Evolutionary conservation across 495 filamentous ascomycete species (phyloP), one percentile per base, ranked within the genome.

Genomic region (Neurospora intermedia): DNA sequence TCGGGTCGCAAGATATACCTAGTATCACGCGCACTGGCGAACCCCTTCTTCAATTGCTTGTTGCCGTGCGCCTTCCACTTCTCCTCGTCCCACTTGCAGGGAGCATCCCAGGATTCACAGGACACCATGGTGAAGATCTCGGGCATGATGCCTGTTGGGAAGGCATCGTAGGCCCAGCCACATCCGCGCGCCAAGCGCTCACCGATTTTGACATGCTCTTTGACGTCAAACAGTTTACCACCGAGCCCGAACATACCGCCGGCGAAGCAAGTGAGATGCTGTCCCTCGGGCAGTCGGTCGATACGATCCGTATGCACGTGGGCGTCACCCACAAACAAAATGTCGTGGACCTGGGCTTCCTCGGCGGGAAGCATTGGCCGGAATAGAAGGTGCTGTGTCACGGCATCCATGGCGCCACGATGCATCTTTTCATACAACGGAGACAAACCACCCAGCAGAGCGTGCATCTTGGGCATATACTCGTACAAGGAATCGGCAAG

Each of bases 241-340:
- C 92, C 94, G 59, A 98, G 82, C 11, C 88, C 94, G 66, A 96
- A 88, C 94, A 97, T 97, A 38, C 93, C 94, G 9, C 94, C 94
- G 1, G 88, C 88, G 76, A 97, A 98, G 79, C 95, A 97, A 39
- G 78, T 77, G 2, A 86, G 77, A 77, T 87, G 85, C 74, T 86
- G 83, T 13, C 76, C 77, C 69, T 84, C 81, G 4, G 80, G 54
- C 15, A 78, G 77, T 4, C 78, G 74, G n/a, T 78, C 62, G n/a
- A 77, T 69, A 9, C 62, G 71, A 4, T 74, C 71, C 3, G 73
- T 27, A 27, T 27, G 27, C 27, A 27, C 27, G 27, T 27, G 69
- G 2, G 74, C 77, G 41, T 78, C 81, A 1, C 89, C 85, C 0
- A 85, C 82, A 75, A 96, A 87, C 0, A 94, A 87, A 38, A 97